Evolutionary conservation across 2,329 filamentous ascomycete genomes (phyloP).

Genomic region (Ceratocystis eucalypticola): DNA sequence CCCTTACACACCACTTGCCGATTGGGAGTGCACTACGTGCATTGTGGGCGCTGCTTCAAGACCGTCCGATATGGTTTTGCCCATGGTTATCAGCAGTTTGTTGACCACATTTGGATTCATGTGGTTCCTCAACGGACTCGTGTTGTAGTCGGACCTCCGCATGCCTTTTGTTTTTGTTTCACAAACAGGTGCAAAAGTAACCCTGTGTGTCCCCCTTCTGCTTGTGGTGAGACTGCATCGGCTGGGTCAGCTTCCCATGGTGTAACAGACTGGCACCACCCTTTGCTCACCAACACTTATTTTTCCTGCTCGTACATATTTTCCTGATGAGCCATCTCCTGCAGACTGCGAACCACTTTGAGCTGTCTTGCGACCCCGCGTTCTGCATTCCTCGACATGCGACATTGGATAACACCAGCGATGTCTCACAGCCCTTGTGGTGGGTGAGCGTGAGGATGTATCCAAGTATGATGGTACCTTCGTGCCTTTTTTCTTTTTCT

Average conservation of each 20-base stretch:
- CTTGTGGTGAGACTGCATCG: not conserved
- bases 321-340: not conserved
- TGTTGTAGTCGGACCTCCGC: conserved; percentile 23
- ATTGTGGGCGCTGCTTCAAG: conserved; percentile 31
- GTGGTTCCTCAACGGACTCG: conserved; percentile 47
- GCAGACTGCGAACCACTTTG: not conserved
- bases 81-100: conserved; percentile 30
- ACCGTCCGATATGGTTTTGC: conserved; percentile 4
- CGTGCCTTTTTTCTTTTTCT: not conserved
- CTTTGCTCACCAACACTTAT: not conserved
- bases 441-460: too few species aligned
- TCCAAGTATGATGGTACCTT: not conserved
- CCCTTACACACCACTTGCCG: conserved; percentile 37
- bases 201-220: not conserved
- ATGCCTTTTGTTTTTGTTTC: not conserved
- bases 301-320: conserved; percentile 12
- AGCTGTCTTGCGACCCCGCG: not conserved
- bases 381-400: not conserved
- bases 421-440: too few species aligned
- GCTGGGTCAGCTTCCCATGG: not conserved
- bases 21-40: conserved; percentile 46
- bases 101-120: conserved; percentile 48
- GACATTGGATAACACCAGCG: too few species aligned
- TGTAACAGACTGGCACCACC: not conserved
- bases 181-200: not conserved